phyloP scores from a whole-genome alignment of 2,329 filamentous ascomycete species.

The Cadophora luteo-olivacea region DNA sequence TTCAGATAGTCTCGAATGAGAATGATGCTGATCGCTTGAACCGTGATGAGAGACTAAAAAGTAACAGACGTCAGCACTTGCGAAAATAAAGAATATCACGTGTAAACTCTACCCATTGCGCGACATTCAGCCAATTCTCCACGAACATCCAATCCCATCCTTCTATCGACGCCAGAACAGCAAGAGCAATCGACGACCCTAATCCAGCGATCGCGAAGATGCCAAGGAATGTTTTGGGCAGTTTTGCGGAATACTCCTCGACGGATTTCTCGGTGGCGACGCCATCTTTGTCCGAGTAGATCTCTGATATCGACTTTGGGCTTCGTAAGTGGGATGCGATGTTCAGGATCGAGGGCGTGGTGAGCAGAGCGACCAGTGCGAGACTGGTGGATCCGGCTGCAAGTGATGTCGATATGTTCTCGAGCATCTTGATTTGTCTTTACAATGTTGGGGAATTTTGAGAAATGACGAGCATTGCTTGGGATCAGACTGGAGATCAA shows the following conservation, averaged over 20 bases:
- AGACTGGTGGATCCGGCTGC: slow-evolving; percentile 42
- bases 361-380: slow-evolving; percentile 46
- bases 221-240: slow-evolving; percentile 61
- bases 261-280: slow-evolving; percentile 68
- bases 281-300: slow-evolving; percentile 75
- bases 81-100: slow-evolving; percentile 31
- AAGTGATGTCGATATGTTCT: slow-evolving; percentile 51
- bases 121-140: slow-evolving; percentile 65
- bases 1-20: slow-evolving; percentile 58
- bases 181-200: slow-evolving; percentile 60
- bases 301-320: slow-evolving; percentile 45
- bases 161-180: slow-evolving; percentile 57
- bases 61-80: slow-evolving; percentile 28
- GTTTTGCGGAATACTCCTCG: slow-evolving; percentile 65
- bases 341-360: slow-evolving; percentile 48
- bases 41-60: slow-evolving; percentile 54
- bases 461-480: slow-evolving; percentile 16
- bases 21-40: slow-evolving; percentile 58
- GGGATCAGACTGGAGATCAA: neutral
- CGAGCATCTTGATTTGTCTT: slow-evolving; percentile 61
- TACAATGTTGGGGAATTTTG: neutral
- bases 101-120: slow-evolving; percentile 63
- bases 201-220: slow-evolving; percentile 61
- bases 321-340: slow-evolving; percentile 46
- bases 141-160: slow-evolving; percentile 51